phyloP scores from a whole-genome alignment of 345 rosid genomes.

The Cardamine resedifolia region DNA sequence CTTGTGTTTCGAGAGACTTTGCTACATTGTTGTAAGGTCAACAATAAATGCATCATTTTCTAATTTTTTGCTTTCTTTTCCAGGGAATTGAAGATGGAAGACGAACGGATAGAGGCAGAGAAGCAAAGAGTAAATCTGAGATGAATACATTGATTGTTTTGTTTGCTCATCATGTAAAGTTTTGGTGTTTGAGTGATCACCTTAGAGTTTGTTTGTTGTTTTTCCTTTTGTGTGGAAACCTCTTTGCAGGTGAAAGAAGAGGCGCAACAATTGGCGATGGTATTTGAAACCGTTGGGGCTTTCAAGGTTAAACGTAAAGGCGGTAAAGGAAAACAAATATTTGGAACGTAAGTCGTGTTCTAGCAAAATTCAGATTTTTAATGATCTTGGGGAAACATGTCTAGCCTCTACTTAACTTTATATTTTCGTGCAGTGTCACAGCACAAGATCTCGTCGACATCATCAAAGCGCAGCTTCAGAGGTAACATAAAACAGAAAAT shows the following conservation, averaged over 20 bases:
- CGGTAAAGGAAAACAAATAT: constrained; percentile 84
- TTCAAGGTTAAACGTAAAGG: constrained; percentile 96
- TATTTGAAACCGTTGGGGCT: constrained; percentile 91
- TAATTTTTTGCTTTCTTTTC: background rate
- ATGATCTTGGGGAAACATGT: constrained; percentile 8
- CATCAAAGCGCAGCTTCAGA: constrained; percentile 88
- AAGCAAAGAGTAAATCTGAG: constrained; percentile 68
- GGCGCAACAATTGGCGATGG: constrained; percentile 72
- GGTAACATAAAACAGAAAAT: constrained; percentile 43
- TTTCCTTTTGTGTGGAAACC: background rate
- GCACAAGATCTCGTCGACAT: constrained; percentile 91
- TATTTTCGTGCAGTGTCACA: constrained; percentile 63
- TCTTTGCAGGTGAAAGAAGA: constrained; percentile 85
- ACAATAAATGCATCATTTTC: background rate
- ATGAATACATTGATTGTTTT: background rate
- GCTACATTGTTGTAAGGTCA: background rate
- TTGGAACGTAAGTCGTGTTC: constrained; percentile 67
- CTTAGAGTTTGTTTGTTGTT: constrained; percentile 3
- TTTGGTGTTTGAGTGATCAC: constrained; percentile 14
- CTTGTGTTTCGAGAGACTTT: background rate
- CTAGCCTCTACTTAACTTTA: constrained; percentile 24
- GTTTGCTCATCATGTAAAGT: background rate
- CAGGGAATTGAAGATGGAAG: constrained; percentile 85
- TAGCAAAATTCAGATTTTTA: background rate
- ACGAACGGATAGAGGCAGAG: constrained; percentile 91